Conservation (phyloP, 768 basidiomycete genomes). For the Lentinula raphanica region DNA sequence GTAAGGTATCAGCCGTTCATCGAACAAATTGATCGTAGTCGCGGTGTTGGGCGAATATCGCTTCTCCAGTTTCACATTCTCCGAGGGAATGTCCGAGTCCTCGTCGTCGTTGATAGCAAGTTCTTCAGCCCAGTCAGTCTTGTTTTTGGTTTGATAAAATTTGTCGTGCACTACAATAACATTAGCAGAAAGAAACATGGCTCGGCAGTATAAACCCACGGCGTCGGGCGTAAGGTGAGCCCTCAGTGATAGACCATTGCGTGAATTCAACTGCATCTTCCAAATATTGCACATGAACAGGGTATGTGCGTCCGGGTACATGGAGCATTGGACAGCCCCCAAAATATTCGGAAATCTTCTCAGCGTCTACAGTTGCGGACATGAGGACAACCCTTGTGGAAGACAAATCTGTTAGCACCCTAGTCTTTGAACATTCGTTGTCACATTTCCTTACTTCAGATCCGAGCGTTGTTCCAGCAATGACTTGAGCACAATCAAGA, state of each 20-base stretch:
- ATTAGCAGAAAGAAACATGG: neutral
- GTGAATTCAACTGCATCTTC: conserved; percentile 89
- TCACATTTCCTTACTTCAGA: conserved; percentile 75
- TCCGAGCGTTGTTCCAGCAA: conserved; percentile 71
- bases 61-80: conserved; percentile 58
- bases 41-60: conserved; percentile 76
- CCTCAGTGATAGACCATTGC: conserved; percentile 72
- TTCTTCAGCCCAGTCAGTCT: conserved; percentile 80
- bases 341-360: conserved; percentile 65
- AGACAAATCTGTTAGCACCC: neutral
- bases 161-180: conserved; percentile 51
- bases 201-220: no score
- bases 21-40: conserved; percentile 75
- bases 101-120: conserved; percentile 56
- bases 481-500: conserved; percentile 88
- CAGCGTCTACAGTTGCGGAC: conserved; percentile 93
- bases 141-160: conserved; percentile 55
- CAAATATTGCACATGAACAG: conserved; percentile 78
- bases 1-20: conserved; percentile 86
- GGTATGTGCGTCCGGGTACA: conserved; percentile 93
- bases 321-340: conserved; percentile 63
- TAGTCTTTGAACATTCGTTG: no score
- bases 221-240: conserved; percentile 74
- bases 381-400: conserved; percentile 85
- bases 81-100: conserved; percentile 46